Conservation (phyloP, 495 filamentous ascomycete species). For the Penicillium paxilli region DNA sequence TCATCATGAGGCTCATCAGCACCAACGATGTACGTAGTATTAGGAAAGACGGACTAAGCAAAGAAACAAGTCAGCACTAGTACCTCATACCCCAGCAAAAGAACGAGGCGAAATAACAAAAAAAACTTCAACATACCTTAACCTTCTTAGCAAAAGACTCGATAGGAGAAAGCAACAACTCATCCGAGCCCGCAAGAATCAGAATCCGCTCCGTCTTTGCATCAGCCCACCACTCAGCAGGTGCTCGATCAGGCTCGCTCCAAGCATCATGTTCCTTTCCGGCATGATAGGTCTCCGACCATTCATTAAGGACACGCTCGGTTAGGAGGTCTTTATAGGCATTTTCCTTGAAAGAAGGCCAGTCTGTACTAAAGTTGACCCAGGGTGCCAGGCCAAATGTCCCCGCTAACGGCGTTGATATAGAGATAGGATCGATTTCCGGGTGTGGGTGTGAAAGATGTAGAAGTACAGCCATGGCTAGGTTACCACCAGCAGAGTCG, state of each 20-base stretch:
- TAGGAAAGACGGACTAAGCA: conserved; percentile 34
- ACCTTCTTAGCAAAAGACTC: conserved; percentile 48
- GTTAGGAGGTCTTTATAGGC: conserved; percentile 50
- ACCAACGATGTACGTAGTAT: conserved; percentile 33
- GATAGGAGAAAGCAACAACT: conserved; percentile 59
- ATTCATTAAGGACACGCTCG: conserved; percentile 25
- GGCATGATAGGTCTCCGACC: conserved; percentile 48
- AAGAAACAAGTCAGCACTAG: background rate
- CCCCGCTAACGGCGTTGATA: conserved; percentile 43
- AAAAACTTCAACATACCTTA: conserved; percentile 25
- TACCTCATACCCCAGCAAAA: background rate
- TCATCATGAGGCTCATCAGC: conserved; percentile 36
- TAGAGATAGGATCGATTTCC: conserved; percentile 34
- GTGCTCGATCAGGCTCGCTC: conserved; percentile 52
- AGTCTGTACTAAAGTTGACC: conserved; percentile 46
- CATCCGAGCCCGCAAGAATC: conserved; percentile 54
- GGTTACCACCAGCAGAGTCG: conserved; percentile 66
- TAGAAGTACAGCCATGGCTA: conserved; percentile 52
- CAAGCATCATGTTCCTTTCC: conserved; percentile 50
- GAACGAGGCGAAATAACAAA: background rate
- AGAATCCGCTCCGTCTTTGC: conserved; percentile 47
- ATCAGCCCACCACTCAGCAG: conserved; percentile 55
- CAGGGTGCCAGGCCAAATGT: conserved; percentile 57
- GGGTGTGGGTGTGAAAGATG: conserved; percentile 64
- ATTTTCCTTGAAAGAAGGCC: conserved; percentile 45